These are phyloP conservation scores for Fragilariopsis cylindrus DNA, from an alignment of 108 stramenopile genomes.

Conservation along the genomic window DNA sequence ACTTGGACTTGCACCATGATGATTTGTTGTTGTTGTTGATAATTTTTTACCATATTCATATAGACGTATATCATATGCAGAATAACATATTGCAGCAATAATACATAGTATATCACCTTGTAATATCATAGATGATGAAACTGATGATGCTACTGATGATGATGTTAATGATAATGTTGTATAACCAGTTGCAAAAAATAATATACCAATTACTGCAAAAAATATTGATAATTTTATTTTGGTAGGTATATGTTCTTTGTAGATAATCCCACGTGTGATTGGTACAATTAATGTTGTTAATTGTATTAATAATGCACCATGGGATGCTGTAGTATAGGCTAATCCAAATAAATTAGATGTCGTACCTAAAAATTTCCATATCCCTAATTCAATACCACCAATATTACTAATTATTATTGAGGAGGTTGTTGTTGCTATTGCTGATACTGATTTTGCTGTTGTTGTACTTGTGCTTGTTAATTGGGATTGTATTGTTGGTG, in stretches of 20 bases:
- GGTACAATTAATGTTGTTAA: conserved; percentile 81
- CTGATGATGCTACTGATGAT: too few species aligned
- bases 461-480: conserved; percentile 11
- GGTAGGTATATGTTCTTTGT: conserved; percentile 69
- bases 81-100: conserved; percentile 52
- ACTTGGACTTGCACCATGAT: too few species aligned
- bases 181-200: conserved; percentile 53
- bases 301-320: conserved; percentile 82
- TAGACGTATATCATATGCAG: conserved; percentile 71
- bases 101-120: conserved; percentile 55
- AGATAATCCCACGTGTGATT: conserved; percentile 49
- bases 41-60: conserved; percentile 72
- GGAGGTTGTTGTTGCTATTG: not conserved
- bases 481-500: not conserved
- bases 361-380: conserved; percentile 72
- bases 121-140: too few species aligned
- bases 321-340: conserved; percentile 68
- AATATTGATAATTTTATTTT: conserved; percentile 59
- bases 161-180: too few species aligned
- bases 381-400: conserved; percentile 52
- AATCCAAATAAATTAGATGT: conserved; percentile 76
- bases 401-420: not conserved
- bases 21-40: too few species aligned
- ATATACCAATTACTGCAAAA: conserved; percentile 65
- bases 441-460: not conserved